Conservation (phyloP, 148 eudicot genomes). For the Dianthus caryophyllus region DNA sequence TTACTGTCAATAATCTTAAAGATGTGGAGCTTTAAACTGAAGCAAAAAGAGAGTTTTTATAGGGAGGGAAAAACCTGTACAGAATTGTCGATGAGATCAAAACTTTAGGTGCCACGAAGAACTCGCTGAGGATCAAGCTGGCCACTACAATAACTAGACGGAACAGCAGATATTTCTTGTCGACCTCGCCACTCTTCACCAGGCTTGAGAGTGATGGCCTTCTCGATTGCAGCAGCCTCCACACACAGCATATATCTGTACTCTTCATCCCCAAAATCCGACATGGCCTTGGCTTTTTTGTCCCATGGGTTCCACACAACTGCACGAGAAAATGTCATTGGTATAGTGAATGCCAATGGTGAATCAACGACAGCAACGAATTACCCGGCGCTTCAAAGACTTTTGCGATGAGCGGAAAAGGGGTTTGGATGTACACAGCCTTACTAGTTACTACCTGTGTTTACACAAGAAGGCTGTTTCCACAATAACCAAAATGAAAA, state of each 20-base stretch:
- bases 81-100: slow-evolving; percentile 16
- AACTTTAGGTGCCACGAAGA: slow-evolving; percentile 40
- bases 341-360: no score
- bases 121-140: slow-evolving; percentile 82
- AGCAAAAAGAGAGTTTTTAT: not conserved
- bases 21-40: not conserved
- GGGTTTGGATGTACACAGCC: no score
- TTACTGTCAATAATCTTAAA: not conserved
- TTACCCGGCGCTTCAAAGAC: no score
- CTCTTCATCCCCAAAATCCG: slow-evolving; percentile 87
- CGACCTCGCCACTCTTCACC: slow-evolving; percentile 95
- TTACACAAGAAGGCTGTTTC: no score
- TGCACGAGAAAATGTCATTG: slow-evolving; percentile 23
- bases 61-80: slow-evolving; percentile 27
- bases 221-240: slow-evolving; percentile 88
- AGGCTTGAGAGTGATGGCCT: slow-evolving; percentile 76
- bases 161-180: slow-evolving; percentile 76
- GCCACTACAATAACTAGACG: slow-evolving; percentile 85
- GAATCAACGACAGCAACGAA: no score
- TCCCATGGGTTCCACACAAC: slow-evolving; percentile 99
- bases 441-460: no score
- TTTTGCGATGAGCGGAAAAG: no score
- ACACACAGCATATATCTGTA: slow-evolving; percentile 88
- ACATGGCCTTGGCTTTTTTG: slow-evolving; percentile 81
- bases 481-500: no score